Conservation (phyloP, 2,329 filamentous ascomycete genomes). For the Hortaea werneckii region DNA sequence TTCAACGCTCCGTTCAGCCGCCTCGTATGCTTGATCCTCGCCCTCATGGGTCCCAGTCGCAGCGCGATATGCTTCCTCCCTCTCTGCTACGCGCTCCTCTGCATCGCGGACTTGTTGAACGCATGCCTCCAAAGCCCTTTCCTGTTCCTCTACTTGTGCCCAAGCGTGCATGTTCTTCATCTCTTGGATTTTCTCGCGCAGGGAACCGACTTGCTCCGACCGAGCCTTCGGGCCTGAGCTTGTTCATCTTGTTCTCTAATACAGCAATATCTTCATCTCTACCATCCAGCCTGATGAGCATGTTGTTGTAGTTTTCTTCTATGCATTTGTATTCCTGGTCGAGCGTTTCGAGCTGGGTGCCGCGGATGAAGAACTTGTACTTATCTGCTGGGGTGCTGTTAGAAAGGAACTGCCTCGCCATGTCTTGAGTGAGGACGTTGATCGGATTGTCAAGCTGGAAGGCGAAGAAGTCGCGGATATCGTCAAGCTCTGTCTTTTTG, state of each 20-base stretch:
- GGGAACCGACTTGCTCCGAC: slow-evolving; percentile 54
- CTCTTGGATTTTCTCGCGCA: slow-evolving; percentile 51
- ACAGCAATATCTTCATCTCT: slow-evolving; percentile 53
- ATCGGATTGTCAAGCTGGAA: slow-evolving; percentile 95
- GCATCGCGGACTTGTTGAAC: slow-evolving; percentile 22
- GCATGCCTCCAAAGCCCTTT: slow-evolving; percentile 33
- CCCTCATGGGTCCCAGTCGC: slow-evolving; percentile 34
- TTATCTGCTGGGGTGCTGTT: slow-evolving; percentile 72
- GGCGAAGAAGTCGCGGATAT: slow-evolving; percentile 86
- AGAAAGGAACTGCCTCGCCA: slow-evolving; percentile 86
- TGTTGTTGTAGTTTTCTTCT: slow-evolving; percentile 65
- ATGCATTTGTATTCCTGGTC: slow-evolving; percentile 85
- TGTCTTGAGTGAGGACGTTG: slow-evolving; percentile 91
- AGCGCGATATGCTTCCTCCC: slow-evolving; percentile 33
- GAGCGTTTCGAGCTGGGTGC: slow-evolving; percentile 84
- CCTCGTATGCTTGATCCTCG: slow-evolving; percentile 31
- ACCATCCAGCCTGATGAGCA: slow-evolving; percentile 51
- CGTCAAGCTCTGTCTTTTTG: slow-evolving; percentile 78
- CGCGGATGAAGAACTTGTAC: slow-evolving; percentile 93
- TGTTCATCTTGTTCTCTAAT: slow-evolving; percentile 47
- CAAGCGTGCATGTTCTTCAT: slow-evolving; percentile 66
- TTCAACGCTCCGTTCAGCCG: slow-evolving; percentile 26
- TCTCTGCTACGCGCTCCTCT: slow-evolving; percentile 38
- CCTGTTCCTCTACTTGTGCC: slow-evolving; percentile 73
- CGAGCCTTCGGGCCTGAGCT: slow-evolving; percentile 55